These are phyloP conservation scores for Benincasa hispida DNA, from an alignment of 306 rosid genomes.

Conservation along the genomic window DNA sequence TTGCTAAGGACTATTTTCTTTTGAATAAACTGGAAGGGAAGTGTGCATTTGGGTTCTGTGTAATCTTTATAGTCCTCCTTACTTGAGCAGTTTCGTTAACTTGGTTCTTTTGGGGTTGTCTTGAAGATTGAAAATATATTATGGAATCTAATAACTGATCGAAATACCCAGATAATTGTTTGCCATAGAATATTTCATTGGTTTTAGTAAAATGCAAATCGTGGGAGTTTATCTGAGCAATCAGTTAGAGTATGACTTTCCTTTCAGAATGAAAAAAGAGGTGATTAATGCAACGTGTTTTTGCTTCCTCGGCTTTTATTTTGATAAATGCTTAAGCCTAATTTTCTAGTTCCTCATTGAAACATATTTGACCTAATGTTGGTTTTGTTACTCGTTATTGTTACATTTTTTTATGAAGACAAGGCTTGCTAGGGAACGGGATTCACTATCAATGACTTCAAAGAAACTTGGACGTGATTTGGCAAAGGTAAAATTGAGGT, in stretches of 20 bases:
- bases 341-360: background rate
- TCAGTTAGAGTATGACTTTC: background rate
- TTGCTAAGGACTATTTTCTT: background rate
- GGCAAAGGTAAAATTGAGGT: conserved; percentile 49
- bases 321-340: background rate
- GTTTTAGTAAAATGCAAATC: background rate
- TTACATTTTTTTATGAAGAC: conserved; percentile 26
- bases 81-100: background rate
- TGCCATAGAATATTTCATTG: background rate
- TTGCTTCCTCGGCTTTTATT: background rate
- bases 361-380: background rate
- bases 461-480: conserved; percentile 77
- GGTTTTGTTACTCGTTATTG: background rate
- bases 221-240: background rate
- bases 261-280: background rate
- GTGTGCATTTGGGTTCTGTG: background rate
- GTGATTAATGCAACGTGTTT: background rate
- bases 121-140: background rate
- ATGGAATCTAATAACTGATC: background rate
- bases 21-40: background rate
- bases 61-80: background rate
- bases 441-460: conserved; percentile 48
- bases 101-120: background rate
- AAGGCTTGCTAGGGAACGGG: conserved; percentile 60
- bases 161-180: background rate